Evolutionary conservation across 2,329 filamentous ascomycete species (phyloP), one percentile per base, ranked within the genome.

Genomic region (Nemania sp.): DNA sequence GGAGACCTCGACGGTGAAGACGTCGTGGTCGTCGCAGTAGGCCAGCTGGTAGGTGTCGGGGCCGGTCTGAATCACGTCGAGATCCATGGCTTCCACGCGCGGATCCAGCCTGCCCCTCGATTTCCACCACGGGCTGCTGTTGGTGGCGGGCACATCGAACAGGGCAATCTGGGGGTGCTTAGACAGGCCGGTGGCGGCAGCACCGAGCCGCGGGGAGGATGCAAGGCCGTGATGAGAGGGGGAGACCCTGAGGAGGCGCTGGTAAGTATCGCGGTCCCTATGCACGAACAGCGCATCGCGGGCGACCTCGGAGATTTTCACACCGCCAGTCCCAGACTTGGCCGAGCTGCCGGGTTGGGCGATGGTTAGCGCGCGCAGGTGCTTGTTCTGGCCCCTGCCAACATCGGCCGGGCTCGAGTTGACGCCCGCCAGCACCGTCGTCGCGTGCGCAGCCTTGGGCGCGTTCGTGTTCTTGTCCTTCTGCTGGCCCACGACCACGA

Each of bases 361-460:
- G 59, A 94, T 79, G 59, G 81, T 78, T 66, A 96, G 89, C 8
- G 89, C 81, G 60, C 91, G 84, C 61, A 97, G 84, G 73, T 97
- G 92, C 66, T 89, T 80, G 70, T 97, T 97, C 68, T 83, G 88
- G 60, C 88, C 89, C 60, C 86, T 84, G 63, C 85, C 79, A 60
- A 92, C 80, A 53, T 91, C 86, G 5, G 80, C 80, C 41, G 84
- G 79, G 54, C 86, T 88, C 54, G 90, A 91, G 71, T 96, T 97
- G 74, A 96, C 86, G 49, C 91, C 91, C 22, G 91, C 90, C 61
- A 89, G 86, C 6, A 84, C 73, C 36, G 81, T 69, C 5, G 82
- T 81, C 46, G 68, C 75, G 20, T 5, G 28, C 28, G 28, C 28
- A 14, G 11, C 9, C 28, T 31, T 9, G 28, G 4, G 5, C 28